These are phyloP conservation scores for Penicillium sp. DNA, from an alignment of 2,329 filamentous ascomycete species.

Conservation along the genomic window DNA sequence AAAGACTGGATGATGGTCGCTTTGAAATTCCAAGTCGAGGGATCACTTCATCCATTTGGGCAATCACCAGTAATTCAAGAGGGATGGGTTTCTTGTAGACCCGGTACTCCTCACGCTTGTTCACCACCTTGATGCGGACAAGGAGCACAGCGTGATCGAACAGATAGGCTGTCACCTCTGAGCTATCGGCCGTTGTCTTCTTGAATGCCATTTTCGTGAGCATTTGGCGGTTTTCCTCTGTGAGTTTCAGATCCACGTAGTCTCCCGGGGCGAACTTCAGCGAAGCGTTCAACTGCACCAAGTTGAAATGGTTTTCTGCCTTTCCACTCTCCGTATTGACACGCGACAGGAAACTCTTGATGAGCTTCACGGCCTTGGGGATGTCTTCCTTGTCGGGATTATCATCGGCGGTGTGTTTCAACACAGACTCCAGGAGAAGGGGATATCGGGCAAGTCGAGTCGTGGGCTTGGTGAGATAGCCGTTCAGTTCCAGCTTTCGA, in stretches of 20 bases:
- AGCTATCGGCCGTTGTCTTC: conserved; percentile 81
- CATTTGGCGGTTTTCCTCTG: conserved; percentile 86
- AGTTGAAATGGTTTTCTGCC: conserved; percentile 94
- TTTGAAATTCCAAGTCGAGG: conserved; percentile 77
- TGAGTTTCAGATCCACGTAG: conserved; percentile 88
- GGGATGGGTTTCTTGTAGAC: conserved; percentile 96
- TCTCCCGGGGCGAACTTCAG: conserved; percentile 88
- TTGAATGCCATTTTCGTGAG: conserved; percentile 94
- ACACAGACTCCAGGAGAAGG: conserved; percentile 81
- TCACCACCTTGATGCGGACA: conserved; percentile 84
- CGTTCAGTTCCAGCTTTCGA: conserved; percentile 92
- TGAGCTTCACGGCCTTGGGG: conserved; percentile 80
- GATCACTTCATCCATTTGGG: conserved; percentile 95
- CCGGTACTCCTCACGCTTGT: conserved; percentile 90
- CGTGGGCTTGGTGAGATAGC: conserved; percentile 95
- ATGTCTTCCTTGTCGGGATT: conserved; percentile 90
- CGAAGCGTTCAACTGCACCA: conserved; percentile 86
- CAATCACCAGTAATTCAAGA: conserved; percentile 85
- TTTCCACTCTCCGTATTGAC: conserved; percentile 96
- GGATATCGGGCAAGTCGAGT: conserved; percentile 93
- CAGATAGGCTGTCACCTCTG: conserved; percentile 89
- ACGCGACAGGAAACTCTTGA: conserved; percentile 78
- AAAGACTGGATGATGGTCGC: conserved; percentile 80
- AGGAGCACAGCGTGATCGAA: conserved; percentile 95
- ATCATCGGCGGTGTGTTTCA: conserved; percentile 86